Evolutionary conservation across 2,329 filamentous ascomycete species (phyloP).

Genomic region (Ophiostoma ulmi): DNA sequence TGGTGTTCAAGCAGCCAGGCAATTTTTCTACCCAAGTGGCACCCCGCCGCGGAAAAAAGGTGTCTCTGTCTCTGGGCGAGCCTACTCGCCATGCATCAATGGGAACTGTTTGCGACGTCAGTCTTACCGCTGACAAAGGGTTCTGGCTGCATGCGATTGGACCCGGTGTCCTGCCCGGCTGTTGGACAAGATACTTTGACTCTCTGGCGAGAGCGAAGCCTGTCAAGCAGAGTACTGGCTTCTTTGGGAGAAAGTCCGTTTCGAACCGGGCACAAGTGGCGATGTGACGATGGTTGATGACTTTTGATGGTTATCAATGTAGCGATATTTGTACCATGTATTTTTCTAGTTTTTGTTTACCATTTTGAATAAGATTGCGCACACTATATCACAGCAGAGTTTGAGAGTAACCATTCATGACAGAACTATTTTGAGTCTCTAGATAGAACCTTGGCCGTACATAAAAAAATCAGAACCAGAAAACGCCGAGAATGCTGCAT

Average conservation of each 20-base stretch:
- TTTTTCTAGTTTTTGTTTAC: not conserved
- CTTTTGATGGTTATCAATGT: not conserved
- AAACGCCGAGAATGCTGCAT: conserved; percentile 25
- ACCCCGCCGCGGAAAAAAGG: not conserved
- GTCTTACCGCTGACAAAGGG: not conserved
- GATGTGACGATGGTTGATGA: not conserved
- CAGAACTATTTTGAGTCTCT: conserved; percentile 19
- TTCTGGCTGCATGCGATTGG: conserved; percentile 18
- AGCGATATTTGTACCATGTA: not conserved
- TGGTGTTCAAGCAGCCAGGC: conserved; percentile 16
- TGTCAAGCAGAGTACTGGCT: not conserved
- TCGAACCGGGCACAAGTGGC: not conserved
- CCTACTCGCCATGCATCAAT: not conserved
- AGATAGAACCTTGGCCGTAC: conserved; percentile 18
- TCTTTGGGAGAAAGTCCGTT: not conserved
- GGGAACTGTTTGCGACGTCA: conserved; percentile 1
- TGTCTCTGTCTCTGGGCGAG: not conserved
- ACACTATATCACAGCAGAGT: not conserved
- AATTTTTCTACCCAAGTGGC: not conserved
- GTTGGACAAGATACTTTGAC: conserved; percentile 18
- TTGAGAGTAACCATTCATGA: conserved; percentile 2
- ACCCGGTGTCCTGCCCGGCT: conserved; percentile 15
- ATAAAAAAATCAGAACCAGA: conserved; percentile 15
- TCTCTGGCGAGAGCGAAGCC: not conserved
- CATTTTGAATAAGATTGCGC: not conserved